phyloP scores from a whole-genome alignment of 2,329 filamentous ascomycete genomes.

The Epichloe sibirici region DNA sequence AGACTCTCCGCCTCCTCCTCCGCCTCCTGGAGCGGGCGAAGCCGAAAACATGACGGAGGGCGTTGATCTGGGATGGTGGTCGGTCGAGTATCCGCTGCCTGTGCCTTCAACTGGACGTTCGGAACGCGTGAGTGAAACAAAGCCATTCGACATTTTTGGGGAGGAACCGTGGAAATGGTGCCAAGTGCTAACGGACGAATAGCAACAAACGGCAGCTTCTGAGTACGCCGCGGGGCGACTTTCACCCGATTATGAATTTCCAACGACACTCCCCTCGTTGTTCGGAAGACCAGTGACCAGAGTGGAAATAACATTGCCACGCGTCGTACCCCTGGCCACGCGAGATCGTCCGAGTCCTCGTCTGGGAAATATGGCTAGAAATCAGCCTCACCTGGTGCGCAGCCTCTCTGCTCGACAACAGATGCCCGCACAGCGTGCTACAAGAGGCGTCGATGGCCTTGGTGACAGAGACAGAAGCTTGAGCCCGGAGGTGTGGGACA shows the following conservation, averaged over 20 bases:
- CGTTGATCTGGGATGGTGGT: constrained; percentile 14
- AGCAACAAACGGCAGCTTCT: background rate
- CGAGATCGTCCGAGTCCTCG: background rate
- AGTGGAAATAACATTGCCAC: background rate
- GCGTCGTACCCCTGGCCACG: background rate
- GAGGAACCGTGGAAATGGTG: background rate
- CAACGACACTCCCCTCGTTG: background rate
- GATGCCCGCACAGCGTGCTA: constrained; percentile 2
- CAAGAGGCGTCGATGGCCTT: constrained; percentile 49
- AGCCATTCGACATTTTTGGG: no score
- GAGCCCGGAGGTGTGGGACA: constrained; percentile 73
- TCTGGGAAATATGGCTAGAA: background rate
- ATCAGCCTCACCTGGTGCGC: background rate
- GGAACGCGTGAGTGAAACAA: background rate
- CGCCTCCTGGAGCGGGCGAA: background rate
- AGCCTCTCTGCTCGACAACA: constrained; percentile 1
- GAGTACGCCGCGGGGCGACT: background rate
- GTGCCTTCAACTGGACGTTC: background rate
- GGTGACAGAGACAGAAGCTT: constrained; percentile 76
- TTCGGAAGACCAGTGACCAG: background rate
- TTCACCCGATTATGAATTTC: background rate
- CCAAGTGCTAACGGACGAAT: background rate
- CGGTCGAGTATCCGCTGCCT: constrained; percentile 8
- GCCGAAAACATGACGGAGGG: constrained; percentile 7
- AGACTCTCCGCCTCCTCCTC: constrained; percentile 4